A percentile compares a stretch with the other conserved stretches of the same genome.
phyloP scores from a whole-genome alignment of 768 basidiomycete species.

The Agrocybe pediades region DNA sequence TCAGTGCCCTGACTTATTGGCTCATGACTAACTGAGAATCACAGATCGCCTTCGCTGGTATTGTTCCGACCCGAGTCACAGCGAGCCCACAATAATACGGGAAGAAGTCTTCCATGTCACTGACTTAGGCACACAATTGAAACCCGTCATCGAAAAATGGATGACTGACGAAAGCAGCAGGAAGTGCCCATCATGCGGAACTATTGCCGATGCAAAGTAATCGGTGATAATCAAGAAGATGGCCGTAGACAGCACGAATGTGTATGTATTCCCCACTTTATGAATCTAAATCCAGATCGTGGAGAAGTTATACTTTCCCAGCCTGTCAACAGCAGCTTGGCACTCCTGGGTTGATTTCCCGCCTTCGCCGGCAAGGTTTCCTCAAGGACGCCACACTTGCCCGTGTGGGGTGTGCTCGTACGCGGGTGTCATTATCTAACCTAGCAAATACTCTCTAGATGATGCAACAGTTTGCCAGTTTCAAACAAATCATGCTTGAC shows the following conservation, averaged over 20 bases:
- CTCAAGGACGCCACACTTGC: not conserved
- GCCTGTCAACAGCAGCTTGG: too few relatives aligned
- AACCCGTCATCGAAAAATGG: slow-evolving; percentile 89
- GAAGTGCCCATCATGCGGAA: slow-evolving; percentile 72
- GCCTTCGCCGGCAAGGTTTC: not conserved
- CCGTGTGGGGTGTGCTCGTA: not conserved
- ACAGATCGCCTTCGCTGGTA: slow-evolving; percentile 93
- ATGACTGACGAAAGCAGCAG: slow-evolving; percentile 64
- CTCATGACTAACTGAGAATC: slow-evolving; percentile 28
- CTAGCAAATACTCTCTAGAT: too few relatives aligned
- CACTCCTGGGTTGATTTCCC: not conserved
- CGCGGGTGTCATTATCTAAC: not conserved
- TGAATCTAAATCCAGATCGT: not conserved
- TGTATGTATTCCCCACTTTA: too few relatives aligned
- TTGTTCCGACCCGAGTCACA: slow-evolving; percentile 67
- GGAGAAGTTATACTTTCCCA: too few relatives aligned
- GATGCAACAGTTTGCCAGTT: too few relatives aligned
- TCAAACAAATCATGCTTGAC: too few relatives aligned
- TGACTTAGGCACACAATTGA: slow-evolving; percentile 91
- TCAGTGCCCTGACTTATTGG: not conserved
- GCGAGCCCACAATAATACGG: slow-evolving; percentile 34
- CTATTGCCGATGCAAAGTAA: slow-evolving; percentile 39
- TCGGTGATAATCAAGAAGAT: too few relatives aligned
- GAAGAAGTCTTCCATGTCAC: slow-evolving; percentile 87
- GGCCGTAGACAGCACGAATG: too few relatives aligned